A percentile compares a stretch with the other conserved stretches of the same genome.
Evolutionary conservation across 1,284 basidiomycete genomes (phyloP).

Genomic region (Cryptococcus sp.): DNA sequence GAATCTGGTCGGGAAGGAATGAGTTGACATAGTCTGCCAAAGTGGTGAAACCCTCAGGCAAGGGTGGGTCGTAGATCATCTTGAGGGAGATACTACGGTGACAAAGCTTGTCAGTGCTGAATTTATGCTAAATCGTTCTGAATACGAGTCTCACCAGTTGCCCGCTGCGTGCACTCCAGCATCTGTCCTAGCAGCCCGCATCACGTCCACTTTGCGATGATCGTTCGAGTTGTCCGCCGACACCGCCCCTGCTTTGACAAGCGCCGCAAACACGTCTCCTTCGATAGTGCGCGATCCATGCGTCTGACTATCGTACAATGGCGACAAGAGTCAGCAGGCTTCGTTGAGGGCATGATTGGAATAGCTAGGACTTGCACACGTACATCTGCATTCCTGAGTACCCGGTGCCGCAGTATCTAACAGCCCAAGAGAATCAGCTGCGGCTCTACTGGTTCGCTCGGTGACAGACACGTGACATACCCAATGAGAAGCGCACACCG

Average conservation of each 20-base stretch:
- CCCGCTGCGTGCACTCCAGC: conserved; percentile 97
- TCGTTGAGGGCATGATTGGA: neutral
- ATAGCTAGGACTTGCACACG: conserved; percentile 47
- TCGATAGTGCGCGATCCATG: conserved; percentile 76
- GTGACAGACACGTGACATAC: conserved; percentile 36
- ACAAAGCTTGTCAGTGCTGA: conserved; percentile 32
- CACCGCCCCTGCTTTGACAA: conserved; percentile 86
- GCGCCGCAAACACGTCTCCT: conserved; percentile 81
- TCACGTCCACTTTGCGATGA: conserved; percentile 82
- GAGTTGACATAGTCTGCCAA: conserved; percentile 79
- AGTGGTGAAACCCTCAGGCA: conserved; percentile 59
- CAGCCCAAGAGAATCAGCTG: conserved; percentile 4
- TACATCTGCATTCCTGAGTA: conserved; percentile 97
- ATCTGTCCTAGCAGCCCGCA: conserved; percentile 91
- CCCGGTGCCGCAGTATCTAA: conserved; percentile 57
- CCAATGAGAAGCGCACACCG: conserved; percentile 60
- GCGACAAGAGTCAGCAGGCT: neutral
- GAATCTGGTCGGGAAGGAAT: conserved; percentile 83
- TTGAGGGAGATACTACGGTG: conserved; percentile 69
- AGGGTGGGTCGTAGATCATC: conserved; percentile 76
- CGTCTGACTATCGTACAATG: conserved; percentile 34
- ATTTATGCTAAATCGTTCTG: conserved; percentile 42
- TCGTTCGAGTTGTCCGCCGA: conserved; percentile 90
- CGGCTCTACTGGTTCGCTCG: neutral
- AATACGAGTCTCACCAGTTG: conserved; percentile 58